Evolutionary conservation across 148 eudicot species (phyloP).

Genomic region (Agrostemma githago): DNA sequence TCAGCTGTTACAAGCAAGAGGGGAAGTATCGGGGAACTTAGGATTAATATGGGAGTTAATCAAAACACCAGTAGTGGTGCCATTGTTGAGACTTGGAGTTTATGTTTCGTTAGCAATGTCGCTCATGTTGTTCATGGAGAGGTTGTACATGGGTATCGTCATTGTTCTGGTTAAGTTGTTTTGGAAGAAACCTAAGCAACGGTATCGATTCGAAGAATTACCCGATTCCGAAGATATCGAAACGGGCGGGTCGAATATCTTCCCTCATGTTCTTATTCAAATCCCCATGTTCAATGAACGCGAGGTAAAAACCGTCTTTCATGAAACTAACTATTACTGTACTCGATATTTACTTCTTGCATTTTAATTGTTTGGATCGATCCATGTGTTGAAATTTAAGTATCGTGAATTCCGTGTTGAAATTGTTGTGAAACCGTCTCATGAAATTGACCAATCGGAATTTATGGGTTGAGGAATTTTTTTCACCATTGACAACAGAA

Average conservation of each 20-base stretch:
- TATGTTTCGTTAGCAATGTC: conserved; percentile 54
- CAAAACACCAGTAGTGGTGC: conserved; percentile 66
- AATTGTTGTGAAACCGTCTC: too few species aligned
- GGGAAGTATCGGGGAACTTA: conserved; percentile 45
- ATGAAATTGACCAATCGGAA: too few species aligned
- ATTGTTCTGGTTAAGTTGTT: conserved; percentile 67
- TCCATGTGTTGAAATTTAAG: too few species aligned
- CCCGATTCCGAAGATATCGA: conserved; percentile 52
- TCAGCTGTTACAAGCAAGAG: conserved; percentile 43
- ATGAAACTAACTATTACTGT: too few species aligned
- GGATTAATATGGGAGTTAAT: conserved; percentile 57
- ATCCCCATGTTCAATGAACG: conserved; percentile 81
- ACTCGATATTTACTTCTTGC: too few species aligned
- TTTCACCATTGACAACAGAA: too few species aligned
- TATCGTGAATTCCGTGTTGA: too few species aligned
- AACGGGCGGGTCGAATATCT: conserved; percentile 38
- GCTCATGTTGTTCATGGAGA: conserved; percentile 69
- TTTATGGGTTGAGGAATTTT: too few species aligned
- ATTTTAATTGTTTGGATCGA: too few species aligned
- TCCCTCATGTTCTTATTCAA: conserved; percentile 63
- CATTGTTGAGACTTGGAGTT: conserved; percentile 45
- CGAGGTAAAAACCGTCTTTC: conserved; percentile 40
- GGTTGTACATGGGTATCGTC: conserved; percentile 84
- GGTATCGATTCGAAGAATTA: conserved; percentile 61
- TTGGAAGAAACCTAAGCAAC: conserved; percentile 66